These are phyloP conservation scores for Mucor sp. DNA, from an alignment of 371 early-diverging fungal genomes.

Conservation along the genomic window DNA sequence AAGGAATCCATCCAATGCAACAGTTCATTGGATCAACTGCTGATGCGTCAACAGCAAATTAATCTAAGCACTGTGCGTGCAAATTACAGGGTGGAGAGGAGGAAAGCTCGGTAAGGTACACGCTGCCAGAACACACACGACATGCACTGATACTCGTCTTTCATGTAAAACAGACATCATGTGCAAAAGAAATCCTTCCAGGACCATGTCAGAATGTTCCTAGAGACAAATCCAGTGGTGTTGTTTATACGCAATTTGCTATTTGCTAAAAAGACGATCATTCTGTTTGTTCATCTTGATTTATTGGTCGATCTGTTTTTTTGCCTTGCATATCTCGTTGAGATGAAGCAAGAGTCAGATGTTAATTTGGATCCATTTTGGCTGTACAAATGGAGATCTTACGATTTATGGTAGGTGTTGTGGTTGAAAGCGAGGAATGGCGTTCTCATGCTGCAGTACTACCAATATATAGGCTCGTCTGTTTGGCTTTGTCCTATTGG, in stretches of 20 bases:
- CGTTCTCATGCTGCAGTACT: neutral
- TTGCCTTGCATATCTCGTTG: slow-evolving; percentile 67
- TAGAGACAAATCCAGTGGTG: slow-evolving; percentile 9
- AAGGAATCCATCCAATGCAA: slow-evolving; percentile 7
- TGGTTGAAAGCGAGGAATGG: neutral
- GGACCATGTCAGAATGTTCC: slow-evolving; percentile 6
- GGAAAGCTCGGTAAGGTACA: slow-evolving; percentile 20
- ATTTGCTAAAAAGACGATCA: slow-evolving; percentile 27
- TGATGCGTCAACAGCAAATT: slow-evolving; percentile 21
- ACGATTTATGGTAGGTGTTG: slow-evolving; percentile 45
- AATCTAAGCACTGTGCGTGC: slow-evolving; percentile 34
- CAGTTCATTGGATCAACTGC: slow-evolving; percentile 17
- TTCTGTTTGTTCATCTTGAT: slow-evolving; percentile 49
- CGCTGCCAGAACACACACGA: too few species aligned
- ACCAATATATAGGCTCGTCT: slow-evolving; percentile 32
- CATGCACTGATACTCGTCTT: neutral
- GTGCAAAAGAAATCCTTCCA: slow-evolving; percentile 5
- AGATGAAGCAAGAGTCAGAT: slow-evolving; percentile 59
- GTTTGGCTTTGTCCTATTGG: slow-evolving; percentile 48
- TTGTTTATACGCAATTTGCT: slow-evolving; percentile 13
- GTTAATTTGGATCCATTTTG: slow-evolving; percentile 53
- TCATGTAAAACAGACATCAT: neutral
- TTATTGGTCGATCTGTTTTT: slow-evolving; percentile 62
- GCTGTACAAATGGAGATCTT: slow-evolving; percentile 63
- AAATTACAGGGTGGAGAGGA: slow-evolving; percentile 34